Percentiles rank a stretch among this genome's conserved stretches.
phyloP scores from a whole-genome alignment of 768 basidiomycete genomes.

The Fistulinella prunicolor region DNA sequence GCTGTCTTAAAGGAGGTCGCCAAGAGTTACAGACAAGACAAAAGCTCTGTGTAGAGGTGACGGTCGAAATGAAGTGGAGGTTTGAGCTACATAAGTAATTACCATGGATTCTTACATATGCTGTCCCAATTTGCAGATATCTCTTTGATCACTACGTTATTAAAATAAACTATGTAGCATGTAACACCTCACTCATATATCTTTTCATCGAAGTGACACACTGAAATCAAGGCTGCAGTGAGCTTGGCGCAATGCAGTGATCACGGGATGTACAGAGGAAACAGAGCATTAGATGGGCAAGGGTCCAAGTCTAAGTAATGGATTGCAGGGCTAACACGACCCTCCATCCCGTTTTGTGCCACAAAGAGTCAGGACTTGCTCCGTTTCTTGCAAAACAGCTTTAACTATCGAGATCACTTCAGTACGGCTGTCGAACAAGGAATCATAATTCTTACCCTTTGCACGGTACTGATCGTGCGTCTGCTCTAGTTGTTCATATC shows the following conservation, averaged over 20 bases:
- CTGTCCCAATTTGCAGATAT: neutral
- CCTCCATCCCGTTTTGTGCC: conserved; percentile 41
- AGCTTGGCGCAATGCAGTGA: too few relatives aligned
- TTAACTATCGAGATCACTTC: conserved; percentile 31
- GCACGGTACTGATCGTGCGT: conserved; percentile 41
- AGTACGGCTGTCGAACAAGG: neutral
- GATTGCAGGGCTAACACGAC: neutral
- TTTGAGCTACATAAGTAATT: neutral
- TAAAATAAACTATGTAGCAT: too few relatives aligned
- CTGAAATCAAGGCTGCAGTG: too few relatives aligned
- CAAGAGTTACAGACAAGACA: neutral
- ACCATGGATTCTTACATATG: neutral
- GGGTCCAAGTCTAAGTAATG: too few relatives aligned
- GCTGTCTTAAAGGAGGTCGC: conserved; percentile 23
- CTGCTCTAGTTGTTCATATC: conserved; percentile 39
- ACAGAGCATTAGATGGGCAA: too few relatives aligned
- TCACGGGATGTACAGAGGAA: too few relatives aligned
- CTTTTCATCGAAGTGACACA: too few relatives aligned
- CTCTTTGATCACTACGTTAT: neutral
- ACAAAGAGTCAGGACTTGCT: conserved; percentile 43
- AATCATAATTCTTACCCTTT: conserved; percentile 32
- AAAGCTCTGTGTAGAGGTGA: neutral
- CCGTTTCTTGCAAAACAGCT: conserved; percentile 42
- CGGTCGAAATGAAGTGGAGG: neutral
- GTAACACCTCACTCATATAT: too few relatives aligned